Evolutionary conservation across 2,329 filamentous ascomycete species (phyloP).

Genomic region (Diplodia sapinea): DNA sequence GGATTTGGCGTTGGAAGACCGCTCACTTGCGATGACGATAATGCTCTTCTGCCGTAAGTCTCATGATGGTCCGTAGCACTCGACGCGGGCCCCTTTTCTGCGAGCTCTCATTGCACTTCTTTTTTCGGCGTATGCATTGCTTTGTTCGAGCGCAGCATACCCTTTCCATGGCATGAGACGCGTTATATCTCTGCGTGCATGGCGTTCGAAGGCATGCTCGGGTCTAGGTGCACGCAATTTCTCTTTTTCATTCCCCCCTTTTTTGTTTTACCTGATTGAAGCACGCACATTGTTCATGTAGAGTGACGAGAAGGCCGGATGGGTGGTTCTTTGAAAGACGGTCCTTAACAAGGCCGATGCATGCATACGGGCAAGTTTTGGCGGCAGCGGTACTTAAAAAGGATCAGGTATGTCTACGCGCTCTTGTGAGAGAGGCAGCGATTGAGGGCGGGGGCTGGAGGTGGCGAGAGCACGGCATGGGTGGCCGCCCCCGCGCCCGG

Average conservation of each 20-base stretch:
- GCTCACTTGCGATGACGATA: conserved; percentile 22
- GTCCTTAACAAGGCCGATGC: conserved; percentile 17
- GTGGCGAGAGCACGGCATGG: conserved; percentile 2
- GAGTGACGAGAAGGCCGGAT: conserved; percentile 23
- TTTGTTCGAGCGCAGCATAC: conserved; percentile 46
- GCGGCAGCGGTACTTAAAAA: conserved; percentile 9
- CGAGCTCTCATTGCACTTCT: conserved; percentile 33
- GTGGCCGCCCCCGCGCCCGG: neutral
- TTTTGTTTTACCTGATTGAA: conserved; percentile 9
- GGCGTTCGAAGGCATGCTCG: conserved; percentile 26
- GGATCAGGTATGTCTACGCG: conserved; percentile 21
- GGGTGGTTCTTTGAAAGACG: conserved; percentile 31
- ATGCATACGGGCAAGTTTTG: conserved; percentile 23
- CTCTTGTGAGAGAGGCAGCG: conserved; percentile 24
- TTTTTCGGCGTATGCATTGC: conserved; percentile 39
- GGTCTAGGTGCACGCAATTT: conserved; percentile 27
- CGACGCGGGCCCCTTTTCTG: conserved; percentile 15
- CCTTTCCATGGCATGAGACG: conserved; percentile 43
- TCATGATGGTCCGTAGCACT: conserved; percentile 4
- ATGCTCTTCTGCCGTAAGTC: conserved; percentile 17
- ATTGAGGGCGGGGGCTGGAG: conserved; percentile 2
- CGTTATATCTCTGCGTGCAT: conserved; percentile 29
- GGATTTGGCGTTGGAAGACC: conserved; percentile 28
- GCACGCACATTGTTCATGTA: conserved; percentile 28
- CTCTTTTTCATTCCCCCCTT: conserved; percentile 7